Percentiles rank a stretch among this genome's conserved stretches.
Conservation (phyloP, 2,329 filamentous ascomycete species). For the Ceratocystis colombiana region DNA sequence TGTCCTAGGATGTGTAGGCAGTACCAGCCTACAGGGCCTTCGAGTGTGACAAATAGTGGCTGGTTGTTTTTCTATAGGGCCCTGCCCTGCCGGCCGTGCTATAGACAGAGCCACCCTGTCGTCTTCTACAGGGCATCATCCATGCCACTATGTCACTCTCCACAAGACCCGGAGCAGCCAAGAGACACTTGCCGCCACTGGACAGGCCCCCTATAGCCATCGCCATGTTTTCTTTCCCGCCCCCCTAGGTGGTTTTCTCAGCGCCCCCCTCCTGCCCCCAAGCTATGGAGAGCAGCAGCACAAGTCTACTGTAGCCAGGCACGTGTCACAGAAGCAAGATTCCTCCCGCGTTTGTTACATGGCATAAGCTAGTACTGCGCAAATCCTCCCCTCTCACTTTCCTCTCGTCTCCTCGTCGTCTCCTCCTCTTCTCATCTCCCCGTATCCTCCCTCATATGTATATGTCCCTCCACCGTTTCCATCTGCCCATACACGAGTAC, state of each 20-base stretch:
- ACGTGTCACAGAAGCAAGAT: slow-evolving; percentile 14
- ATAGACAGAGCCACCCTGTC: neutral
- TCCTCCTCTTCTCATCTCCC: neutral
- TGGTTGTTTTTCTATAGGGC: neutral
- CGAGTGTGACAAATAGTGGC: no score
- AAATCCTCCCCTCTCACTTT: slow-evolving; percentile 6
- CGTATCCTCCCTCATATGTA: neutral
- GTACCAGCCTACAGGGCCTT: neutral
- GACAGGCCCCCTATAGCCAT: neutral
- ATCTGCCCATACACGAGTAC: no score
- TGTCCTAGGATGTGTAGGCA: neutral
- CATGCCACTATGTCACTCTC: neutral
- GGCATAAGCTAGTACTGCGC: slow-evolving; percentile 3
- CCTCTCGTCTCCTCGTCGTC: neutral
- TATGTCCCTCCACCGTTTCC: neutral
- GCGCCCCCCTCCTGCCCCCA: no score
- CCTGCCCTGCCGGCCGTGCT: neutral
- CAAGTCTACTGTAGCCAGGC: neutral
- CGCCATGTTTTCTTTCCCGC: neutral
- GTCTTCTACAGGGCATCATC: neutral
- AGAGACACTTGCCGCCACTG: neutral
- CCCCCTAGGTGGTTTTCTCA: neutral
- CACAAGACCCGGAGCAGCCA: neutral
- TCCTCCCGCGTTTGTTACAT: slow-evolving; percentile 14
- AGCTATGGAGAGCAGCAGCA: no score